Conservation (phyloP, 108 stramenopile species). For the Skeletonema tropicum region DNA sequence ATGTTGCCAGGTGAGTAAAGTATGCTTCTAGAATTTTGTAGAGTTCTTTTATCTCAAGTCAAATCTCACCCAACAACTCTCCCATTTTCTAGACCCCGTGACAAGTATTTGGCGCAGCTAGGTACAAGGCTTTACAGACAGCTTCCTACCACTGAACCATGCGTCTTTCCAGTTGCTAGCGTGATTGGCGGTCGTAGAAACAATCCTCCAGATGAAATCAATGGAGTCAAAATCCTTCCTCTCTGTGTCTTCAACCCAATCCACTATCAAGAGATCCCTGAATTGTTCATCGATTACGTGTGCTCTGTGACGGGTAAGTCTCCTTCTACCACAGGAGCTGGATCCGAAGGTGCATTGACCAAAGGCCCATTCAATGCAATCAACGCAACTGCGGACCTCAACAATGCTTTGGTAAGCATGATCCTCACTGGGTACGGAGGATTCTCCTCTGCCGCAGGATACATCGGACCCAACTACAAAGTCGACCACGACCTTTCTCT, state of each 20-base stretch:
- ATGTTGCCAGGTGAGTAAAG: conserved; percentile 28
- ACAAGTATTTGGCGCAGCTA: conserved; percentile 57
- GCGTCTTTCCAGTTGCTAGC: conserved; percentile 63
- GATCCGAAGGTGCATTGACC: conserved; percentile 56
- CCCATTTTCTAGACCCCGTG: conserved; percentile 21
- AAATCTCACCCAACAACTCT: not conserved
- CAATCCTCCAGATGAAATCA: conserved; percentile 64
- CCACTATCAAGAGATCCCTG: conserved; percentile 64
- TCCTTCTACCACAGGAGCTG: conserved; percentile 62
- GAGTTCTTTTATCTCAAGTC: not conserved
- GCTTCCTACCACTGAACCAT: conserved; percentile 46
- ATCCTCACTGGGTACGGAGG: conserved; percentile 61
- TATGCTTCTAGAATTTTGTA: not conserved
- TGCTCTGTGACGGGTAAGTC: conserved; percentile 64
- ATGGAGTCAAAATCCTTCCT: conserved; percentile 57
- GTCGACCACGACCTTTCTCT: conserved; percentile 65
- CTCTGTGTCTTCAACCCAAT: conserved; percentile 65
- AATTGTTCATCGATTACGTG: conserved; percentile 64
- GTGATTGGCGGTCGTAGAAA: conserved; percentile 62
- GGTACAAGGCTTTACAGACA: conserved; percentile 59
- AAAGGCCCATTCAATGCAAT: conserved; percentile 70
- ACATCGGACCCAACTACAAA: conserved; percentile 60
- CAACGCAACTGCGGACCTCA: conserved; percentile 61
- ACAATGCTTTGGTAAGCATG: conserved; percentile 63
- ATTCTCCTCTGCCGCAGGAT: conserved; percentile 57